Conservation (phyloP, 805 yeast genomes). For the Danielia reshetovae region DNA sequence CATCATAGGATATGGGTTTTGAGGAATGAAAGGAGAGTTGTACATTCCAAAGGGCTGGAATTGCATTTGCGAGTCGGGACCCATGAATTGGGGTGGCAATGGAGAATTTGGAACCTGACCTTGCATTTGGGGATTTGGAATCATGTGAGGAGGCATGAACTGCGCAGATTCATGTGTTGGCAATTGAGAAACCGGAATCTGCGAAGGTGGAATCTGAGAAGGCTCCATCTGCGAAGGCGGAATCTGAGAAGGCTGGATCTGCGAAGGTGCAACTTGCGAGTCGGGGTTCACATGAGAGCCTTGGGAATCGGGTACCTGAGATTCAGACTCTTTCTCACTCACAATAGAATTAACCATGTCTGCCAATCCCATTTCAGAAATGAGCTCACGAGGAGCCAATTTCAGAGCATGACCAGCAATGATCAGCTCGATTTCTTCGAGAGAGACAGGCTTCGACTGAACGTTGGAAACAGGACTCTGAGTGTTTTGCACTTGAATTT, state of each 20-base stretch:
- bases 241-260: neutral
- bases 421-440: slow-evolving; percentile 36
- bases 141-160: too few species aligned
- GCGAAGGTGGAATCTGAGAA: neutral
- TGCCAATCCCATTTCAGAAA: slow-evolving; percentile 8
- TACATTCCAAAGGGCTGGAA: neutral
- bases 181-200: too few species aligned
- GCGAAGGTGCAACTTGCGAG: neutral
- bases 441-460: slow-evolving; percentile 14
- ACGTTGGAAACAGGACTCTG: neutral
- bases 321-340: slow-evolving; percentile 8
- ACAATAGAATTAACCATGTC: slow-evolving; percentile 15
- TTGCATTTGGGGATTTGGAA: too few species aligned
- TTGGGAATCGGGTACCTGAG: too few species aligned
- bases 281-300: too few species aligned
- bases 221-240: neutral
- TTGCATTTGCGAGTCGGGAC: neutral
- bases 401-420: slow-evolving; percentile 32
- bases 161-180: too few species aligned
- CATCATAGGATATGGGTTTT: neutral
- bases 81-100: neutral
- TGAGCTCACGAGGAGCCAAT: slow-evolving; percentile 10
- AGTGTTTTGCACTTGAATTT: too few species aligned
- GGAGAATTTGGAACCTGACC: neutral
- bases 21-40: neutral